Evolutionary conservation across 179 eudicot genomes (phyloP), one percentile per base, ranked within the genome.

Genomic region (Pouteria campechiana): DNA sequence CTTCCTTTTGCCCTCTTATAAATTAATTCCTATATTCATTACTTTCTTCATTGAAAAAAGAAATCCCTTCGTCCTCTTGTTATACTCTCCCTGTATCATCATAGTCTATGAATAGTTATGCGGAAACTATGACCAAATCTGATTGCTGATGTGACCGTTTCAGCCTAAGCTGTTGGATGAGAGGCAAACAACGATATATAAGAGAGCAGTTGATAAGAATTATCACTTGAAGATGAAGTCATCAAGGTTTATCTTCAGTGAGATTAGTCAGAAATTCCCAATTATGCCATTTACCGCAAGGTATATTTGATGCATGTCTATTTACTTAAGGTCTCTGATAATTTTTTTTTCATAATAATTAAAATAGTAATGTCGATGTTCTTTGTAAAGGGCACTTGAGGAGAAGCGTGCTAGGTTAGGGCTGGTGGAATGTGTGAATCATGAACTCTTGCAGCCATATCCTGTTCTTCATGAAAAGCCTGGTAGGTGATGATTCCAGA

Each of bases 281-380:
- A 77, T 92, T 65, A 92, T 92, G 99, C 99, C 96, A 18, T 92
- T 92, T 45, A 63, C 96, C 17, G 96, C 99, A 23, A 86, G 99
- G 99, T 89, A 17, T 38, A 55, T 36, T 30, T 16, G 29, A 15
- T 15, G 32, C 17, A 0, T 7, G 2, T 2, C 0, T 29, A 12
- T 38, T 7, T 46, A 2, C 19, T 44, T 28, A n/a, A n/a, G n/a
- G n/a, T n/a, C n/a, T n/a, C n/a, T n/a, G n/a, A n/a, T n/a, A n/a
- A n/a, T n/a, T n/a, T 23, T 32, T 38, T 41, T 17, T 21, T 12
- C 25, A 16, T 8, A 32, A 32, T 21, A 25, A 11, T 44, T 18
- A 18, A 17, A 28, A 36, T 14, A 41, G 5, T 41, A 12, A 12
- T 3, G 8, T 41, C 11, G 25, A 9, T 15, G 30, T 4, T 28